Percentiles rank a stretch among this genome's conserved stretches.
Evolutionary conservation across 495 filamentous ascomycete genomes (phyloP).

Genomic region (Penicillium soppii): DNA sequence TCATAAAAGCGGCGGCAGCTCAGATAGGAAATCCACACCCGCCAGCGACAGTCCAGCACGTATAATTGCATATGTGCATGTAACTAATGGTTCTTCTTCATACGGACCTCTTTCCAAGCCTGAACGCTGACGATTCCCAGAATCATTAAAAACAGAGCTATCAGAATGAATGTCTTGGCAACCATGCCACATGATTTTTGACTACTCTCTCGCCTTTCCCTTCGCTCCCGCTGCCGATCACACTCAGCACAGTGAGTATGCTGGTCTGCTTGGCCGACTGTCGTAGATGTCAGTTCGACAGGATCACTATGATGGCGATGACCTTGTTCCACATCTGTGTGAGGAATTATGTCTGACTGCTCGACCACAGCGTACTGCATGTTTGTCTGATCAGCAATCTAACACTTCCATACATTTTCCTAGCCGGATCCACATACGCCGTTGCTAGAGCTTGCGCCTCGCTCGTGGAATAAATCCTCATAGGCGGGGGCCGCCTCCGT

Average conservation of each 20-base stretch:
- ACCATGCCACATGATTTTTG: constrained; percentile 6
- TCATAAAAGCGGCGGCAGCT: background rate
- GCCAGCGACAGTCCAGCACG: background rate
- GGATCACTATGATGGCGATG: background rate
- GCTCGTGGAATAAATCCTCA: constrained; percentile 11
- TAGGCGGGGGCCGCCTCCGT: constrained; percentile 15
- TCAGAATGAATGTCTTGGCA: constrained; percentile 11
- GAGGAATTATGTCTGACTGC: background rate
- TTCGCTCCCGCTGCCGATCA: constrained; percentile 12
- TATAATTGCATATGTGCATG: too few relatives aligned
- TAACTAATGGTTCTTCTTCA: constrained; percentile 21
- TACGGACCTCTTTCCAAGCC: background rate
- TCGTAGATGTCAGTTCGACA: background rate
- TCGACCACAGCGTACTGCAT: constrained; percentile 1
- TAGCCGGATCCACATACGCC: background rate
- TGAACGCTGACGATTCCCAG: constrained; percentile 10
- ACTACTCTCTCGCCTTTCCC: constrained; percentile 1
- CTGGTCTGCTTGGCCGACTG: background rate
- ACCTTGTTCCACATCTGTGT: background rate
- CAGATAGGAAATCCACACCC: background rate
- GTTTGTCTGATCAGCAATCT: background rate
- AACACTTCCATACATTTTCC: too few relatives aligned
- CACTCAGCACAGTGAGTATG: constrained; percentile 17
- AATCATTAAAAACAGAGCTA: constrained; percentile 12
- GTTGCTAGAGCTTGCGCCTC: background rate